Percentiles rank a stretch among this genome's conserved stretches.
Conservation (phyloP, 2,329 filamentous ascomycete genomes). For the Botrytis byssoidea region DNA sequence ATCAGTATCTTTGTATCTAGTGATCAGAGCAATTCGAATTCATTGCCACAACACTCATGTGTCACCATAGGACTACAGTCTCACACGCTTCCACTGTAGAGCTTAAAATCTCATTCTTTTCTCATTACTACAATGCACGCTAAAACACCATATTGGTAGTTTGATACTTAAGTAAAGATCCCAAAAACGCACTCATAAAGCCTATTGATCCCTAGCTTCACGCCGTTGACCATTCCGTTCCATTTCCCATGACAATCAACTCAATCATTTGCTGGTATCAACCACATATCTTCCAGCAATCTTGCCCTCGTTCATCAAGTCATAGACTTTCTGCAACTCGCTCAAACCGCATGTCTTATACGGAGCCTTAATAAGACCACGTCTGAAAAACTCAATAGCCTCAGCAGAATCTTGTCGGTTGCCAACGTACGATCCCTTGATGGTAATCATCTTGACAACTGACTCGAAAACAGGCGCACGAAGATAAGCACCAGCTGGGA, state of each 20-base stretch:
- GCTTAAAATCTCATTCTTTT: not conserved
- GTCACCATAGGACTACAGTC: not conserved
- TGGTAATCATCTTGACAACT: constrained; percentile 85
- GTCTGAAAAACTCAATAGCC: constrained; percentile 84
- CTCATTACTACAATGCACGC: not conserved
- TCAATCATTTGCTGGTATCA: constrained; percentile 64
- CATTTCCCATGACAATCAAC: not conserved
- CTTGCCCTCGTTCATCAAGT: constrained; percentile 67
- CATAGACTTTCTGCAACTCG: constrained; percentile 77
- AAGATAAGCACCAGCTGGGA: constrained; percentile 77
- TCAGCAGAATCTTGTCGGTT: constrained; percentile 86
- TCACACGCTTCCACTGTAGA: not conserved
- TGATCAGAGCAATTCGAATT: not conserved
- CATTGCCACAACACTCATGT: not conserved
- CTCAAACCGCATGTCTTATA: constrained; percentile 82
- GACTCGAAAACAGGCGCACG: constrained; percentile 85
- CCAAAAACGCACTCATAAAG: not conserved
- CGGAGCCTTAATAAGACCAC: constrained; percentile 77
- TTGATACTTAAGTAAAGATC: not conserved
- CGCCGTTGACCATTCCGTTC: not conserved
- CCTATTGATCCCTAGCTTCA: not conserved
- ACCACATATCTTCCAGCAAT: constrained; percentile 79
- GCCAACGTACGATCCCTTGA: constrained; percentile 91
- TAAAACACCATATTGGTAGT: not conserved
- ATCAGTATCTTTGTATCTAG: not conserved